Conservation (phyloP, 495 filamentous ascomycete genomes). For the Penicillium tannophilum region DNA sequence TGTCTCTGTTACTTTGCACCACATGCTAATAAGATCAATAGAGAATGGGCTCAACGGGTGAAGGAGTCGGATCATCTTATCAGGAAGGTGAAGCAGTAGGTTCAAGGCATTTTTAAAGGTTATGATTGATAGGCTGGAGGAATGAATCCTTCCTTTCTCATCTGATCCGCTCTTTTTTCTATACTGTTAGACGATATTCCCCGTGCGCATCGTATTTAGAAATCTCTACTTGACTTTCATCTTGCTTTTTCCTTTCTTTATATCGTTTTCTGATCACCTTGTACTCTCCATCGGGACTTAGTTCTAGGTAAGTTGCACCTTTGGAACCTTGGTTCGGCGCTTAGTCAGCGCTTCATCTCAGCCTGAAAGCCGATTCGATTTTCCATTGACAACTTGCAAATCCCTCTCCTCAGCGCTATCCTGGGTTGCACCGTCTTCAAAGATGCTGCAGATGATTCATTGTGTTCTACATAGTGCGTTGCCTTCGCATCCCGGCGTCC, state of each 20-base stretch:
- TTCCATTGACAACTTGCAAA: neutral
- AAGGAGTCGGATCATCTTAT: conserved; percentile 62
- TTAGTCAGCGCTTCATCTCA: conserved; percentile 14
- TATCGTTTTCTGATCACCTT: neutral
- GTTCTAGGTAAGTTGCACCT: neutral
- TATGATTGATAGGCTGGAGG: neutral
- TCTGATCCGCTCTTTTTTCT: neutral
- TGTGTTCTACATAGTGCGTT: conserved; percentile 42
- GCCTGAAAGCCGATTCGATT: conserved; percentile 8
- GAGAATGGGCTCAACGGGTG: conserved; percentile 77
- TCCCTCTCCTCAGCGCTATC: conserved; percentile 1
- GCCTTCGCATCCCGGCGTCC: conserved; percentile 9
- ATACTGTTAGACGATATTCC: conserved; percentile 1
- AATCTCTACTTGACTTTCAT: neutral
- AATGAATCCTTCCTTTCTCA: neutral
- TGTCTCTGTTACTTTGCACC: conserved; percentile 1
- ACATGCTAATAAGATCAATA: conserved; percentile 33
- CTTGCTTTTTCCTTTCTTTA: neutral
- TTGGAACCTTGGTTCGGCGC: neutral
- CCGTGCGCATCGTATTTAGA: conserved; percentile 3
- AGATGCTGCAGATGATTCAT: conserved; percentile 47
- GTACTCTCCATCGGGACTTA: neutral
- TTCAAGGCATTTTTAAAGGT: neutral
- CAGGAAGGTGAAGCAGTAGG: conserved; percentile 43
- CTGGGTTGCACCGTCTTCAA: conserved; percentile 20